These are phyloP conservation scores for Hibiscus tridactylites DNA, from an alignment of 345 rosid species.

Conservation along the genomic window DNA sequence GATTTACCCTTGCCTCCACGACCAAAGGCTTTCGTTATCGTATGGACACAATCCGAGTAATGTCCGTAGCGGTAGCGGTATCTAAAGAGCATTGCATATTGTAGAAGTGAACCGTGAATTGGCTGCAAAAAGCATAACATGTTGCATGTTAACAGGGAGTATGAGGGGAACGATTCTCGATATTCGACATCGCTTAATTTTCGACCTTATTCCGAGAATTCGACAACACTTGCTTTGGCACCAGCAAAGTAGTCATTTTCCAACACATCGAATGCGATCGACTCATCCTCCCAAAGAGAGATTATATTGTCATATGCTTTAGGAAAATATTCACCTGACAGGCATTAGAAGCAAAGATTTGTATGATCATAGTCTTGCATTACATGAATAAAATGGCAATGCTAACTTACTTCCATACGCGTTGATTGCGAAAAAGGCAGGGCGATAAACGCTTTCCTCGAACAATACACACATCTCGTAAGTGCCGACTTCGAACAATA, in stretches of 20 bases:
- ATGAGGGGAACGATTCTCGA: neutral
- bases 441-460: conserved; percentile 35
- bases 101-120: conserved; percentile 46
- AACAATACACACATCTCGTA: conserved; percentile 51
- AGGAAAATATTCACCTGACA: conserved; percentile 75
- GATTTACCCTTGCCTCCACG: conserved; percentile 45
- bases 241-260: conserved; percentile 74
- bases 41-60: conserved; percentile 44
- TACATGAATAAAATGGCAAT: conserved; percentile 19
- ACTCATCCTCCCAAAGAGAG: conserved; percentile 79
- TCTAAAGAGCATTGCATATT: too few relatives aligned
- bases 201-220: conserved; percentile 44
- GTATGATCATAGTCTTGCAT: conserved; percentile 24
- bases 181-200: neutral
- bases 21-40: conserved; percentile 39
- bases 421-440: conserved; percentile 49
- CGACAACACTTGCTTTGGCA: conserved; percentile 43
- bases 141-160: neutral
- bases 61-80: conserved; percentile 54
- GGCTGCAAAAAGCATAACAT: conserved; percentile 44
- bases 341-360: conserved; percentile 20
- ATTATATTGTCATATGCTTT: conserved; percentile 55
- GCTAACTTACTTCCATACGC: conserved; percentile 56
- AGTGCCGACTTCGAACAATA: conserved; percentile 61
- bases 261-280: conserved; percentile 54